A percentile compares a stretch with the other conserved stretches of the same genome.
These are phyloP conservation scores for Populus simonii DNA, from an alignment of 345 rosid species.

Conservation along the genomic window DNA sequence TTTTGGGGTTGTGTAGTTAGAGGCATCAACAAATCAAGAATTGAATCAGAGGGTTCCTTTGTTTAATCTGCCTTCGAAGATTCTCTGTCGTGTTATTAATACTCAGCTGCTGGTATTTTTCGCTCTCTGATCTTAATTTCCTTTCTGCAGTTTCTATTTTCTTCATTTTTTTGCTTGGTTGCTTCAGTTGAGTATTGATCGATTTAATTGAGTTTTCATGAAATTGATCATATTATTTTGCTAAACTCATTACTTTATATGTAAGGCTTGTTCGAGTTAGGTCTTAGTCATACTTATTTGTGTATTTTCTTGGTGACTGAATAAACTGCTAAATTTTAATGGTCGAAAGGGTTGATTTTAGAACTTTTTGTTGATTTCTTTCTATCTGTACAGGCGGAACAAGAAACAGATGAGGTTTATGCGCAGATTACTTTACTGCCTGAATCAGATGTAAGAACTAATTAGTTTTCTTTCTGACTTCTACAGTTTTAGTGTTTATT, in stretches of 20 bases:
- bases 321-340: neutral
- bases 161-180: neutral
- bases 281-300: neutral
- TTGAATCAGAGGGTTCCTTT: conserved; percentile 65
- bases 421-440: conserved; percentile 88
- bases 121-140: conserved; percentile 5
- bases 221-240: neutral
- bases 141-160: neutral
- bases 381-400: conserved; percentile 66
- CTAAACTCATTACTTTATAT: neutral
- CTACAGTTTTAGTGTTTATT: neutral
- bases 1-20: conserved; percentile 54
- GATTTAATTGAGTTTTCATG: neutral
- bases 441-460: conserved; percentile 50
- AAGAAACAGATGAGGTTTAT: conserved; percentile 94
- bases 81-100: conserved; percentile 76
- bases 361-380: neutral
- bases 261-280: neutral
- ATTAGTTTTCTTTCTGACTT: neutral
- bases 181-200: neutral
- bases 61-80: conserved; percentile 70
- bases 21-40: conserved; percentile 87
- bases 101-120: conserved; percentile 62
- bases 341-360: neutral
- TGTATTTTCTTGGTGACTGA: neutral